These are phyloP conservation scores for Trametes maxima DNA, from an alignment of 768 basidiomycete genomes.

Conservation along the genomic window DNA sequence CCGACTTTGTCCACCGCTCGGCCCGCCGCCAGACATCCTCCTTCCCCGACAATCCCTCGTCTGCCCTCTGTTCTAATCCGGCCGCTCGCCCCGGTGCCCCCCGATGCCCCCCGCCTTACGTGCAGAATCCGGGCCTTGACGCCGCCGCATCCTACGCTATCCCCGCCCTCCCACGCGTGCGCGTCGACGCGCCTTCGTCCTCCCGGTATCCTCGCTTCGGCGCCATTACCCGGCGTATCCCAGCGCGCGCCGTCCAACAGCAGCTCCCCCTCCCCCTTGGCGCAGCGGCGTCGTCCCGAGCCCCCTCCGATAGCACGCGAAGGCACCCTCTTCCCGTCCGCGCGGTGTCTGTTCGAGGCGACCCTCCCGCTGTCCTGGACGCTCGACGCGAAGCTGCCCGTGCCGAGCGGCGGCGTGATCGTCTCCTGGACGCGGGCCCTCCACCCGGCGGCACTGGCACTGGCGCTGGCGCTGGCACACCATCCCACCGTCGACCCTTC, in stretches of 20 bases:
- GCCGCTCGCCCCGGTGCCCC: conserved; percentile 1
- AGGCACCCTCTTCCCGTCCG: conserved; percentile 13
- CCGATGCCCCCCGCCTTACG: background rate
- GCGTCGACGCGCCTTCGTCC: background rate
- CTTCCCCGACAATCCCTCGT: background rate
- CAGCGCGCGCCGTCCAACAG: background rate
- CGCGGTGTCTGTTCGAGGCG: conserved; percentile 8
- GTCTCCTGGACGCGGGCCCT: background rate
- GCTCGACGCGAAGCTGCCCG: background rate
- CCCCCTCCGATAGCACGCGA: background rate
- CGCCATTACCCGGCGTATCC: background rate
- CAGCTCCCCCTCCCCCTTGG: background rate
- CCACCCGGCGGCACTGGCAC: too few species aligned
- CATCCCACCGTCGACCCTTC: too few species aligned
- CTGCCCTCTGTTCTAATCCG: background rate
- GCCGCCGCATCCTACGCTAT: background rate
- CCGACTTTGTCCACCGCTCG: background rate
- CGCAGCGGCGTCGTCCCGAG: background rate
- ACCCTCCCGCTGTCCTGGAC: background rate
- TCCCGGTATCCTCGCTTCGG: conserved; percentile 3
- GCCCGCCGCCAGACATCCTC: background rate
- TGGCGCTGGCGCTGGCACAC: too few species aligned
- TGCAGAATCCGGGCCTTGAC: conserved; percentile 4
- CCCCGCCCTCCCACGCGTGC: conserved; percentile 4
- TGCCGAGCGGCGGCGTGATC: conserved; percentile 1